Evolutionary conservation across 2,329 filamentous ascomycete species (phyloP).

Genomic region (Trichoderma sp.): DNA sequence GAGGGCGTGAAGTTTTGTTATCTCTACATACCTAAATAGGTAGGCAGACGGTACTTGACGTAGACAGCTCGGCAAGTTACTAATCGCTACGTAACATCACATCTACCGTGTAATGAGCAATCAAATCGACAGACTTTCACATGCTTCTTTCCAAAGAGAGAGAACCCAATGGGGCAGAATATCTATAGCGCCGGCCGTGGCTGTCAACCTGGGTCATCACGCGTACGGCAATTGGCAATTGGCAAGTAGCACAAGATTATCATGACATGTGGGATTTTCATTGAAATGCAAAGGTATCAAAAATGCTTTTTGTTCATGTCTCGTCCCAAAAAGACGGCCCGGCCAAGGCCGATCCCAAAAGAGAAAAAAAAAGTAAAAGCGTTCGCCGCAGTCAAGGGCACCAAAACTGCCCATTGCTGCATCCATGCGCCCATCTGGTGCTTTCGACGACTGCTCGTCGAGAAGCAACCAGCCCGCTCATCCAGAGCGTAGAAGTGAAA

Average conservation of each 20-base stretch:
- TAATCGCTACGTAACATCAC: not conserved
- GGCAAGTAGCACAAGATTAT: not conserved
- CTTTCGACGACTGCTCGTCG: not conserved
- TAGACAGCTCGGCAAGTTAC: not conserved
- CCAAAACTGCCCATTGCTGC: not conserved
- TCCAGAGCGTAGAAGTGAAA: conserved; percentile 25
- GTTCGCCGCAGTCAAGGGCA: conserved; percentile 8
- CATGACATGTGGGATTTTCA: conserved; percentile 9
- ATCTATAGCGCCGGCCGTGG: too few species aligned
- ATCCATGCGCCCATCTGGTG: conserved; percentile 17
- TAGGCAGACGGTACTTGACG: not conserved
- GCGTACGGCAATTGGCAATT: not conserved
- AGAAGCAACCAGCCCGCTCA: conserved; percentile 17
- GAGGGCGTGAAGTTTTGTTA: not conserved
- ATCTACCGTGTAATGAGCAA: not conserved
- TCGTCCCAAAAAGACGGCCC: conserved; percentile 15
- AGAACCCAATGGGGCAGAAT: not conserved
- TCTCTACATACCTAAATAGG: too few species aligned
- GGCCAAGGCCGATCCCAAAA: conserved; percentile 7
- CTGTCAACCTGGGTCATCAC: not conserved
- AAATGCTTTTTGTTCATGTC: conserved; percentile 22
- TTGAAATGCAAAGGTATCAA: conserved; percentile 24
- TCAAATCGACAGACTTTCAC: not conserved
- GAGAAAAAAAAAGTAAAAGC: not conserved
- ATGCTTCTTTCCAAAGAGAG: not conserved